Percentiles rank a stretch among this genome's conserved stretches.
phyloP scores from a whole-genome alignment of 2,329 filamentous ascomycete species.

The Coniochaeta ligniaria region DNA sequence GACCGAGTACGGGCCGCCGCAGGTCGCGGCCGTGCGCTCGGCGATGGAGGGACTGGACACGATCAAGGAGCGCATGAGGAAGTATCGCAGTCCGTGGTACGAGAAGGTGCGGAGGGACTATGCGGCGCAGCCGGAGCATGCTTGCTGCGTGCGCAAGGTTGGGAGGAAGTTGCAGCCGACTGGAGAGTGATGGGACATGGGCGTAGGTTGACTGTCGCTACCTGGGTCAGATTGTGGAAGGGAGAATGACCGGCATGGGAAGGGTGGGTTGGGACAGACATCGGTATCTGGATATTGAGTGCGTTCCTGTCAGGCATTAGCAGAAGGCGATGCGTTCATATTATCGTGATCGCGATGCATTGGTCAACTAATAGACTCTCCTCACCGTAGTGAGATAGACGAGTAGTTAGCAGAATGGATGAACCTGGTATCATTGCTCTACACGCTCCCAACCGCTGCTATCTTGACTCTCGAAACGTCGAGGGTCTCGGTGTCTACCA shows the following conservation, averaged over 20 bases:
- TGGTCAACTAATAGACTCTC: not conserved
- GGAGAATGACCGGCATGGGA: not conserved
- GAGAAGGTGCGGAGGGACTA: constrained; percentile 7
- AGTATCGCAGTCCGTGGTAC: not conserved
- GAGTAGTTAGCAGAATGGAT: not conserved
- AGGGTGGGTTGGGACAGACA: not conserved
- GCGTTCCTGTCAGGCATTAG: not conserved
- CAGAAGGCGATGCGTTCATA: not conserved
- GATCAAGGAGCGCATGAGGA: constrained; percentile 3
- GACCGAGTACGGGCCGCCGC: constrained; percentile 9
- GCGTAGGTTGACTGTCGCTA: not conserved
- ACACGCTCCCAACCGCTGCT: not conserved
- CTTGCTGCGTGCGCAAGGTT: not conserved
- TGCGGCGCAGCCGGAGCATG: not conserved
- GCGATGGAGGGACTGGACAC: constrained; percentile 6
- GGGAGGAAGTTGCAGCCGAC: not conserved
- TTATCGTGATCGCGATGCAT: not conserved
- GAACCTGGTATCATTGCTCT: not conserved
- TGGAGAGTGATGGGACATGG: not conserved
- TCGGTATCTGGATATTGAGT: not conserved
- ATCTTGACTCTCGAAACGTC: constrained; percentile 67
- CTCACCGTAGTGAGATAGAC: not conserved
- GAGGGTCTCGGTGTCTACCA: constrained; percentile 81
- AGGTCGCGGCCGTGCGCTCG: constrained; percentile 6
- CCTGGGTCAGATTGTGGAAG: not conserved